These are phyloP conservation scores for Aspergillus nidulans DNA, from an alignment of 495 filamentous ascomycete species.

Conservation along the genomic window DNA sequence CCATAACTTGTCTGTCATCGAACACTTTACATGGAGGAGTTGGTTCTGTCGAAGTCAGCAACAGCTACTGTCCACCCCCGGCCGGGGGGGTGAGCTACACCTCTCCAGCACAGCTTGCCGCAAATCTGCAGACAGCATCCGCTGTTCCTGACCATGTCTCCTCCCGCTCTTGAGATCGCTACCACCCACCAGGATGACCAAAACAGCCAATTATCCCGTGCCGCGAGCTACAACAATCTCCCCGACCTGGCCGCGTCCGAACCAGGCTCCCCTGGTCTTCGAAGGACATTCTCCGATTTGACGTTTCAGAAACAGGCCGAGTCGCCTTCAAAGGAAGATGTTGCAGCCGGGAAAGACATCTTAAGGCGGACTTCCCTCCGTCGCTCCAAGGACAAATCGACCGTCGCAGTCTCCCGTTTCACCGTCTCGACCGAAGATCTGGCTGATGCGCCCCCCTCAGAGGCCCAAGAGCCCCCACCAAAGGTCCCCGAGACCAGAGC, in stretches of 20 bases:
- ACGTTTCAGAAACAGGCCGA: conserved; percentile 30
- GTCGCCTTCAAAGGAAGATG: conserved; percentile 41
- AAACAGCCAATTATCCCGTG: conserved; percentile 27
- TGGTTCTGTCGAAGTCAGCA: conserved; percentile 35
- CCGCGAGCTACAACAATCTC: conserved; percentile 44
- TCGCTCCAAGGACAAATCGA: conserved; percentile 34
- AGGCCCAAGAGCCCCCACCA: conserved; percentile 14
- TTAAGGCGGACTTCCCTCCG: conserved; percentile 41
- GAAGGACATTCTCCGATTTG: conserved; percentile 43
- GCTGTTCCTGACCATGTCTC: conserved; percentile 32
- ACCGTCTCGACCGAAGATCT: conserved; percentile 37
- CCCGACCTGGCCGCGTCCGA: conserved; percentile 24
- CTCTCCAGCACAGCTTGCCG: conserved; percentile 12
- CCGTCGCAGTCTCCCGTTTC: conserved; percentile 34
- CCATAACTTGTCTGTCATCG: conserved; percentile 20
- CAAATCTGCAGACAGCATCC: conserved; percentile 14
- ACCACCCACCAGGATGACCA: conserved; percentile 26
- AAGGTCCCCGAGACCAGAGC: conserved; percentile 32
- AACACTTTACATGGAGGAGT: conserved; percentile 37
- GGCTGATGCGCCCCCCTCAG: conserved; percentile 20
- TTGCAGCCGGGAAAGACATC: conserved; percentile 45
- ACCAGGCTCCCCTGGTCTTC: conserved; percentile 25
- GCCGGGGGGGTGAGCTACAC: conserved; percentile 29
- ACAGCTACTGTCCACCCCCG: conserved; percentile 20
- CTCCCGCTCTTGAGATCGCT: conserved; percentile 23